Evolutionary conservation across 2,329 filamentous ascomycete species (phyloP), one percentile per base, ranked within the genome.

Genomic region (Zelopaecilomyces penicillatus): DNA sequence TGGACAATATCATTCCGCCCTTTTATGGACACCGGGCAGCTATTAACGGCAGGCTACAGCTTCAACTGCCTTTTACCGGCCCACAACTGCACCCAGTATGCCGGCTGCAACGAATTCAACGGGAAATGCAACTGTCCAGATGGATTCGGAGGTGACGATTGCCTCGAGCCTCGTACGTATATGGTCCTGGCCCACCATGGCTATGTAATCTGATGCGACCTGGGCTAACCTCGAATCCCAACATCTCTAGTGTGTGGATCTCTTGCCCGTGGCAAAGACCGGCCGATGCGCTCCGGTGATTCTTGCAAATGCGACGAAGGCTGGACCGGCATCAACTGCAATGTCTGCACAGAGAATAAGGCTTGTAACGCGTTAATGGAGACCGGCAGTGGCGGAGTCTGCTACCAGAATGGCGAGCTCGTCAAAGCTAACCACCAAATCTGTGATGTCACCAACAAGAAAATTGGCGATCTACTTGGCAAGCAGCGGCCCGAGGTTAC

Each of bases 321-420:
- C 45, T 98, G 93, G 93, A 79, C 79, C 35, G 93, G 93, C 51
- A 91, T 98, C 68, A 98, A 98, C 71, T 98, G 93, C 78, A 98
- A 93, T 58, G 87, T 98, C 45, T 98, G 93, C 67, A 82, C 84
- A 49, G 80, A 82, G 4, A 76, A 97, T 62, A 72, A 84, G 54
- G 90, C 86, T 11, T 98, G 93, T 60, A 80, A 93, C 61, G 82
- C 87, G 31, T 71, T 98, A 65, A 95, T 95, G 82, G 87, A 87
- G 4, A 81, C 83, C 10, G 78, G 78, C 4, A 78, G 87, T 49
- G 88, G 83, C 38, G 93, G 89, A 30, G 82, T 95, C 8, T 98
- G 93, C 69, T 97, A 96, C 63, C 84, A 87, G 58, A 83, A 91
- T 54, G 91, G 91, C 38, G 80, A 95, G 54, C 83, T 94, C 8